Base-by-base conservation (phyloP, 495 filamentous ascomycete species). In the Lophium mytilinum region DNA sequence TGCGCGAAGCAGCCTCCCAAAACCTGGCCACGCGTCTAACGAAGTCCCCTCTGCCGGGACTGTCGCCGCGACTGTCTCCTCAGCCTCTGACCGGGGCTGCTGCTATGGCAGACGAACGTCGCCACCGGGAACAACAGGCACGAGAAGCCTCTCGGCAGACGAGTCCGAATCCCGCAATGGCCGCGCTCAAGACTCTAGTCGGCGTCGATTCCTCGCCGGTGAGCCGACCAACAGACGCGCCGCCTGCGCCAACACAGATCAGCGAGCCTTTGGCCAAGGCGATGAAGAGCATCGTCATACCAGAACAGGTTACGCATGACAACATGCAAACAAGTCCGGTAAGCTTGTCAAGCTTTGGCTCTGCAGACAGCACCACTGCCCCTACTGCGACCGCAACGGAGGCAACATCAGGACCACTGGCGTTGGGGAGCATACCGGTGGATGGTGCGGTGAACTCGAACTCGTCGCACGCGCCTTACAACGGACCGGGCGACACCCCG, bases 101-200 rank as follows among this genome's bases (percentile, higher is more conserved):
- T 45, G 79, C 76, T 30, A 59, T 82, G 53, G 78, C 77, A 48
- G 82, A 83, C 46, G 72, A 83, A 57, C 76, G 69, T 51, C 71
- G 72, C 35, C 71, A 68, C 49, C 71, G 72, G 41, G 78, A 82
- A 57, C 78, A 83, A 41, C 71, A 74, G 9, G 69, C 73, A 36
- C 67, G 60, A 68, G 54, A 67, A 66, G 56, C 62, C 64, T 34
- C 73, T 61, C 37, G 69, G 50, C 66, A 79, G 69, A 71, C 75
- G 72, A 59, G 69, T 59, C 70, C 72, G 8, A 83, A 81, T 61
- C 80, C 79, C 47, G 75, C 71, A 4, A 71, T 77, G n/a, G 72
- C 72, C 53, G 75, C 73, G 8, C 67, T 84, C 56, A 72, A 75
- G 21, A 74, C 76, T 17, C 69, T 84, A n/a, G 72, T 84, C 70